phyloP scores from a whole-genome alignment of 2,329 filamentous ascomycete genomes.

The Diplodia seriata region DNA sequence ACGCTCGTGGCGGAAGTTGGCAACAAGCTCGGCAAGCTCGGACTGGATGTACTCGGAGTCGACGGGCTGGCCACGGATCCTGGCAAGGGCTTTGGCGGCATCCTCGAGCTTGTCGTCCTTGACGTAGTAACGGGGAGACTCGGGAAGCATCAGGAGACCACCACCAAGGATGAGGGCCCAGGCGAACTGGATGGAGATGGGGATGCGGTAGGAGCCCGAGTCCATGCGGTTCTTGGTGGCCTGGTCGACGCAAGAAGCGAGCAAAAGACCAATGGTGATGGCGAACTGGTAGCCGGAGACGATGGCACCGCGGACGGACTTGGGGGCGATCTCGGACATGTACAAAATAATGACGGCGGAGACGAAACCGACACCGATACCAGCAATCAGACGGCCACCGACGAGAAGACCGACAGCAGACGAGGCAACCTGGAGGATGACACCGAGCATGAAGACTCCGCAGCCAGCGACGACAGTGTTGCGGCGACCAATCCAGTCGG shows the following conservation, averaged over 20 bases:
- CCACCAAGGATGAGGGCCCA: conserved; percentile 78
- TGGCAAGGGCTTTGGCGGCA: conserved; percentile 68
- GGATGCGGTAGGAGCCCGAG: conserved; percentile 71
- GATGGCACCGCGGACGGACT: conserved; percentile 65
- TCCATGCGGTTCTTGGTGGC: conserved; percentile 67
- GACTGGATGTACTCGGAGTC: conserved; percentile 77
- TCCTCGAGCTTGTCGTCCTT: conserved; percentile 73
- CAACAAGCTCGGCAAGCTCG: conserved; percentile 84
- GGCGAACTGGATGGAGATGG: conserved; percentile 78
- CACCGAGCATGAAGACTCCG: conserved; percentile 65
- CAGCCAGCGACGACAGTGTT: conserved; percentile 67
- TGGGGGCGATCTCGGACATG: conserved; percentile 77
- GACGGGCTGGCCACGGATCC: conserved; percentile 74
- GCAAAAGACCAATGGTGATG: conserved; percentile 78
- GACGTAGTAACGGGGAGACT: conserved; percentile 86
- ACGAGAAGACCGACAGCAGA: conserved; percentile 69
- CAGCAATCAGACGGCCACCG: conserved; percentile 75
- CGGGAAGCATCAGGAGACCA: conserved; percentile 79
- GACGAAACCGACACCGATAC: conserved; percentile 75
- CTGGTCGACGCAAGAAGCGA: conserved; percentile 78
- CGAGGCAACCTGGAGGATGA: conserved; percentile 66
- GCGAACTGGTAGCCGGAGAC: conserved; percentile 87
- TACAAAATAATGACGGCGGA: conserved; percentile 70
- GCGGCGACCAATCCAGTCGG: conserved; percentile 71
- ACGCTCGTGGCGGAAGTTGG: conserved; percentile 66